Evolutionary conservation across 129 eudicot species (phyloP).

Genomic region (Lactuca saligna): DNA sequence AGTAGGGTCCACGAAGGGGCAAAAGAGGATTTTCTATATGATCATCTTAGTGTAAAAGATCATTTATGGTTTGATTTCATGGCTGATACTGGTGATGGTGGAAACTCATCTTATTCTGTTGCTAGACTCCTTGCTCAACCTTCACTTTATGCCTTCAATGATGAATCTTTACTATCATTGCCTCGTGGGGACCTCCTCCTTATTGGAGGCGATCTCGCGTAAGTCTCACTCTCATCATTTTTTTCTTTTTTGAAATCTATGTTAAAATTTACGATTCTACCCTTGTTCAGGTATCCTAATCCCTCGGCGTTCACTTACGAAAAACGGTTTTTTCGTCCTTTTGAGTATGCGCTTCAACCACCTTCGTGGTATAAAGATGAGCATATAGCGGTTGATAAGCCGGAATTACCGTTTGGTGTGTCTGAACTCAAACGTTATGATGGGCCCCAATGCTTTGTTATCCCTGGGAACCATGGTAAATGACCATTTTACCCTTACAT

Average conservation of each 20-base stretch:
- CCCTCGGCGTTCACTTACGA: conserved; percentile 93
- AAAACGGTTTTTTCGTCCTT: conserved; percentile 86
- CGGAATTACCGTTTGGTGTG: conserved; percentile 88
- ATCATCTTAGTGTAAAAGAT: conserved; percentile 78
- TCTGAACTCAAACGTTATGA: conserved; percentile 64
- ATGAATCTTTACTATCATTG: conserved; percentile 39
- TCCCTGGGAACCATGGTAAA: conserved; percentile 98
- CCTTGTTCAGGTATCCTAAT: conserved; percentile 75
- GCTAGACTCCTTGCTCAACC: conserved; percentile 97
- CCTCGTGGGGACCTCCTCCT: conserved; percentile 92
- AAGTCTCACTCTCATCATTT: conserved; percentile 35
- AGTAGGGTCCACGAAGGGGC: conserved; percentile 69
- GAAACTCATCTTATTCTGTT: conserved; percentile 82
- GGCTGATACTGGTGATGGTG: conserved; percentile 99
- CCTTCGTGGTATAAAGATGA: conserved; percentile 89
- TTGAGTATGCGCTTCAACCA: conserved; percentile 89
- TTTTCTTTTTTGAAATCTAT: background rate
- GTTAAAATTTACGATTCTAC: background rate
- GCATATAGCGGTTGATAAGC: conserved; percentile 86
- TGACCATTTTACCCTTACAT: no score
- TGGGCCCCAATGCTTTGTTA: conserved; percentile 94
- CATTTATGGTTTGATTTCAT: conserved; percentile 97
- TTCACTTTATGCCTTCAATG: conserved; percentile 39
- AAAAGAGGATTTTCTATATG: conserved; percentile 71
- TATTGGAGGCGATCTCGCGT: conserved; percentile 99